A percentile compares a stretch with the other conserved stretches of the same genome.
phyloP scores from a whole-genome alignment of 208 protist species.

The Naegleria lovaniensis region DNA sequence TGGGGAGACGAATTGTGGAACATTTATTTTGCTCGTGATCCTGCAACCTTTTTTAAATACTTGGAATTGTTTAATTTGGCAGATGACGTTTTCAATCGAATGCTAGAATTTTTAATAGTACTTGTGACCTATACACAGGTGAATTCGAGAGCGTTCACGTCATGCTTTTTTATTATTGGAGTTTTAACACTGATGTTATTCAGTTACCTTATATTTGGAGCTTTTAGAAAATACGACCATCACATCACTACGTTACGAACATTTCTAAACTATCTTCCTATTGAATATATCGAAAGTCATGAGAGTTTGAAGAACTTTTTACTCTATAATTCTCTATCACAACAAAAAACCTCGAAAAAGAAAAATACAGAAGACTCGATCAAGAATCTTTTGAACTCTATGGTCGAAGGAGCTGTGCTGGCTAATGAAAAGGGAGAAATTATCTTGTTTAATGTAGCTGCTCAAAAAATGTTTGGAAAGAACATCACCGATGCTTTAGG shows the following conservation, averaged over 20 bases:
- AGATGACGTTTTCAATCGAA: not conserved
- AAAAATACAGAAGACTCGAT: not conserved
- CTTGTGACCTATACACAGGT: not conserved
- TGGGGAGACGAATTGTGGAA: not conserved
- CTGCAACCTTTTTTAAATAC: not conserved
- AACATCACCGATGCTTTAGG: not conserved
- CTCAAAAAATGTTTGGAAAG: not conserved
- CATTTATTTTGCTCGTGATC: not conserved
- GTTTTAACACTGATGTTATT: not conserved
- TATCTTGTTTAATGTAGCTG: not conserved
- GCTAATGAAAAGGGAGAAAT: not conserved
- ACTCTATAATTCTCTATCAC: not conserved
- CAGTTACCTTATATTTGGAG: not conserved
- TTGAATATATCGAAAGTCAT: not conserved
- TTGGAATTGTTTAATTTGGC: not conserved
- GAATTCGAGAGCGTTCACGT: not conserved
- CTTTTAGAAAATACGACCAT: not conserved
- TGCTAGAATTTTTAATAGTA: not conserved
- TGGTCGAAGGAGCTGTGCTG: not conserved
- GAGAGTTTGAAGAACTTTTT: not conserved
- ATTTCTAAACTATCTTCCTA: not conserved
- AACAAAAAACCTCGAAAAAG: not conserved
- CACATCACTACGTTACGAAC: not conserved
- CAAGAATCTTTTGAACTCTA: not conserved
- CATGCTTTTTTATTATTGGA: not conserved